Percentiles rank a stretch among this genome's conserved stretches.
phyloP scores from a whole-genome alignment of 306 rosid species.

The Acmispon strigosus region DNA sequence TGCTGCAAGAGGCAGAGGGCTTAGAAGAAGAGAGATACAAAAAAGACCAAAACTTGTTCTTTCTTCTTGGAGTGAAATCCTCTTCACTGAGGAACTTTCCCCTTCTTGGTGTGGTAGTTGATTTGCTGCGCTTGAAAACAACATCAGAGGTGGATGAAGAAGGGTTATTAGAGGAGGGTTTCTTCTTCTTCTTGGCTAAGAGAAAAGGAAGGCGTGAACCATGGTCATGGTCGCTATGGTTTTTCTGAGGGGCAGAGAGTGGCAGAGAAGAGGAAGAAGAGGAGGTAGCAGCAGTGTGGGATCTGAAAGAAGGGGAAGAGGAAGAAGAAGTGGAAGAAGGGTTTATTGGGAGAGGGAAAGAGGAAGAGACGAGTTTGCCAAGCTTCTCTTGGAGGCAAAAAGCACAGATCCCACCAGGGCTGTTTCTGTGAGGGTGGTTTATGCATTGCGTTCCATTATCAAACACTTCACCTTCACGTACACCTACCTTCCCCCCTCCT shows the following conservation, averaged over 20 bases:
- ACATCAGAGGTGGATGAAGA: slow-evolving; percentile 21
- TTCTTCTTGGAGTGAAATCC: slow-evolving; percentile 44
- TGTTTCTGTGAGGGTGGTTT: slow-evolving; percentile 59
- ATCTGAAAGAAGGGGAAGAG: slow-evolving; percentile 58
- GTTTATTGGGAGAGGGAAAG: slow-evolving; percentile 57
- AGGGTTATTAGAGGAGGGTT: slow-evolving; percentile 13
- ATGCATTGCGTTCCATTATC: slow-evolving; percentile 77
- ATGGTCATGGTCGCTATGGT: neutral
- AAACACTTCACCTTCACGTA: slow-evolving; percentile 28
- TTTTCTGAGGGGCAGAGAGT: slow-evolving; percentile 19
- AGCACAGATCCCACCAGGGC: slow-evolving; percentile 81
- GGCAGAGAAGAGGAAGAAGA: slow-evolving; percentile 32
- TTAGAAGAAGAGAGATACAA: slow-evolving; percentile 51
- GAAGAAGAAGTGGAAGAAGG: slow-evolving; percentile 30
- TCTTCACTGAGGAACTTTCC: neutral
- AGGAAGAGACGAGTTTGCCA: slow-evolving; percentile 75
- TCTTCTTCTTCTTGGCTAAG: slow-evolving; percentile 54
- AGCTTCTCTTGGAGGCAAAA: slow-evolving; percentile 89
- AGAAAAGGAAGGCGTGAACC: slow-evolving; percentile 55
- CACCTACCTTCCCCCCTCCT: slow-evolving; percentile 28
- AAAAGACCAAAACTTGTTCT: slow-evolving; percentile 79
- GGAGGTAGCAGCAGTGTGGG: slow-evolving; percentile 19
- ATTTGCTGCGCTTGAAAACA: slow-evolving; percentile 71
- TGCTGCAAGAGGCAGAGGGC: slow-evolving; percentile 19
- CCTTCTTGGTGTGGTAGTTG: slow-evolving; percentile 50